Percentiles rank a stretch among this genome's conserved stretches.
phyloP scores from a whole-genome alignment of 805 yeast genomes.

The Monosporozyma yasuniensis region DNA sequence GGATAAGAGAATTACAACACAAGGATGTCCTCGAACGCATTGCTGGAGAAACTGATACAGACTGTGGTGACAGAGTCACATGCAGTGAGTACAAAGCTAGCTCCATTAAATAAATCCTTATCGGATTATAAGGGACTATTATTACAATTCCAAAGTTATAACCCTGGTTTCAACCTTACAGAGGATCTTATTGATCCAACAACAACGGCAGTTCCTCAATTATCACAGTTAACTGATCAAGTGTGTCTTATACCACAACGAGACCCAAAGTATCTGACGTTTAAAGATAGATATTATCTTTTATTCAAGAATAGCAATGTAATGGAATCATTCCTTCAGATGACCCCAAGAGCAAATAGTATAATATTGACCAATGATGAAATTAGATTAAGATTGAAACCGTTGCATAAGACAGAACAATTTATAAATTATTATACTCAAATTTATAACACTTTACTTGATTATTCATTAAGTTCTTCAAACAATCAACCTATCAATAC shows the following conservation, averaged over 20 bases:
- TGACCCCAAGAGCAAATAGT: slow-evolving; percentile 11
- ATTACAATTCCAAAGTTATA: background rate
- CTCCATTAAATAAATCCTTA: background rate
- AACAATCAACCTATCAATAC: background rate
- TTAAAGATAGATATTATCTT: slow-evolving; percentile 21
- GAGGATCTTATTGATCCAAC: background rate
- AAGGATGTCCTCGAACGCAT: too few relatives aligned
- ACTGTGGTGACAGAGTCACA: background rate
- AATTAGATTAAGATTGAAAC: slow-evolving; percentile 13
- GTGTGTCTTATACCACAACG: slow-evolving; percentile 14
- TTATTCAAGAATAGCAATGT: slow-evolving; percentile 14
- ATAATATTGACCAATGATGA: slow-evolving; percentile 11
- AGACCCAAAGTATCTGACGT: slow-evolving; percentile 26
- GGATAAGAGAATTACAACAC: too few relatives aligned
- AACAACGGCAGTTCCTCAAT: background rate
- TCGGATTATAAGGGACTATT: background rate
- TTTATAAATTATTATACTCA: background rate
- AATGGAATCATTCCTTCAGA: slow-evolving; percentile 2
- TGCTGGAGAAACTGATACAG: background rate
- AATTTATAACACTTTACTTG: background rate
- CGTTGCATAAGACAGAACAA: background rate
- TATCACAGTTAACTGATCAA: background rate
- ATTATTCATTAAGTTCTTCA: slow-evolving; percentile 10
- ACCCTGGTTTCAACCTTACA: background rate
- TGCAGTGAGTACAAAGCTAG: background rate